Conservation (phyloP, 2,329 filamentous ascomycete genomes). For the Aspergillus neoniger region DNA sequence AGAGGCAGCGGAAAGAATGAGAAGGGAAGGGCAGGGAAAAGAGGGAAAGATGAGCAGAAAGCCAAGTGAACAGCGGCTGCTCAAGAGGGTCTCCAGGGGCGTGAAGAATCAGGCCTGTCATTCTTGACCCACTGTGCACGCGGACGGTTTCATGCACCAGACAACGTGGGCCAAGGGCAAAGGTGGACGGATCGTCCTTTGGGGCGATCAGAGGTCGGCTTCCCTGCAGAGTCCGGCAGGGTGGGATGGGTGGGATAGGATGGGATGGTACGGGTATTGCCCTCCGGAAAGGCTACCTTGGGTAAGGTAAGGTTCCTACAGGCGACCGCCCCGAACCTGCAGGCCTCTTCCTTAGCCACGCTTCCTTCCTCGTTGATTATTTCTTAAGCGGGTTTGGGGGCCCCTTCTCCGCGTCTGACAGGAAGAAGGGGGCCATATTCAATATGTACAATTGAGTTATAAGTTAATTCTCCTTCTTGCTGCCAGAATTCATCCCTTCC, state of each 20-base stretch:
- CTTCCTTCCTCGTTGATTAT: neutral
- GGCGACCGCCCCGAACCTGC: neutral
- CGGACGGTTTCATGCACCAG: constrained; percentile 42
- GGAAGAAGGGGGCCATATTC: neutral
- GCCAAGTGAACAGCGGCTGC: constrained; percentile 6
- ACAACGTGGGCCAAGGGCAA: constrained; percentile 41
- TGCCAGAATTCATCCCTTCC: neutral
- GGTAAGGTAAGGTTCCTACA: neutral
- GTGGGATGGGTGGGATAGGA: constrained; percentile 6
- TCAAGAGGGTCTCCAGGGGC: constrained; percentile 20
- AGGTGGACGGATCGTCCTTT: constrained; percentile 29
- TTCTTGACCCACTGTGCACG: constrained; percentile 41
- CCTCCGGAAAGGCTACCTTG: neutral
- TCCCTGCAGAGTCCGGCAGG: constrained; percentile 24
- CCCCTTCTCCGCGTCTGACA: neutral
- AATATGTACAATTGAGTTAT: neutral
- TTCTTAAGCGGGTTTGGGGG: no score
- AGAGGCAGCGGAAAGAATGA: constrained; percentile 7
- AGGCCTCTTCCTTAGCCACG: neutral
- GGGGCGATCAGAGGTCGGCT: constrained; percentile 25
- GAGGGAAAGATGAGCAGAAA: constrained; percentile 9
- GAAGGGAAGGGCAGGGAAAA: constrained; percentile 3
- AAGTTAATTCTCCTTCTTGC: neutral
- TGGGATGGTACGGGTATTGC: neutral
- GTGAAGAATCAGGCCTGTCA: constrained; percentile 41